Evolutionary conservation across 176 grass and related monocot genomes (phyloP).

Genomic region (Rhynchospora pubera): DNA sequence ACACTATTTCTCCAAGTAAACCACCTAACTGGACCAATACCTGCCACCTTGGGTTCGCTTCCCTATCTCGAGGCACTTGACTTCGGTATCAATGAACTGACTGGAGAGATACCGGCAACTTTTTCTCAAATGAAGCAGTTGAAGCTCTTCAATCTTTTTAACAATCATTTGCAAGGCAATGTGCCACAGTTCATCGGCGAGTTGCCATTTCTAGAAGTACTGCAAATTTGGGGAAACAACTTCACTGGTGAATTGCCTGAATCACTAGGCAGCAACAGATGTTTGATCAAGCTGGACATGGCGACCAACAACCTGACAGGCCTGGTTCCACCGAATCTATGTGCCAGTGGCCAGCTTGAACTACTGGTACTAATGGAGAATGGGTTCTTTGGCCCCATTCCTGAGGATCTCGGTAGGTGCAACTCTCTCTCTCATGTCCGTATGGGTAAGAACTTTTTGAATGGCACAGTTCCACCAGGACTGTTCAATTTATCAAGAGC

Average conservation of each 20-base stretch:
- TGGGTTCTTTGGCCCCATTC: slow-evolving; percentile 64
- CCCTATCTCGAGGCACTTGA: slow-evolving; percentile 40
- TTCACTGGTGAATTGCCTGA: slow-evolving; percentile 52
- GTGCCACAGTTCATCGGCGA: slow-evolving; percentile 52
- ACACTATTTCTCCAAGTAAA: slow-evolving; percentile 59
- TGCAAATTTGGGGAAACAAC: slow-evolving; percentile 77
- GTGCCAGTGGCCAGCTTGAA: slow-evolving; percentile 32
- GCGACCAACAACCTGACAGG: slow-evolving; percentile 61
- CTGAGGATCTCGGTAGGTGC: slow-evolving; percentile 47
- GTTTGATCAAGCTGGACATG: slow-evolving; percentile 46
- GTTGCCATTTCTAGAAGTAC: slow-evolving; percentile 44
- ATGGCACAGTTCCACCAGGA: slow-evolving; percentile 40
- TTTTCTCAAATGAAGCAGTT: slow-evolving; percentile 34
- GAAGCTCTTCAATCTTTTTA: slow-evolving; percentile 54
- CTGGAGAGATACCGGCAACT: slow-evolving; percentile 44
- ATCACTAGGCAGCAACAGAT: slow-evolving; percentile 35
- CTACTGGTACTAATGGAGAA: slow-evolving; percentile 75
- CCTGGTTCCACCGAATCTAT: slow-evolving; percentile 41
- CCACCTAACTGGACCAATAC: slow-evolving; percentile 45
- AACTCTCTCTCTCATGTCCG: slow-evolving; percentile 52
- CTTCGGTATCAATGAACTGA: slow-evolving; percentile 65
- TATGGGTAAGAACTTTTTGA: slow-evolving; percentile 56
- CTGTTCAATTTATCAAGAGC: slow-evolving; percentile 54
- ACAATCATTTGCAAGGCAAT: slow-evolving; percentile 51
- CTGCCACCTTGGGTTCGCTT: slow-evolving; percentile 36